Conservation (phyloP, 345 rosid genomes). For the Isatis tinctoria region DNA sequence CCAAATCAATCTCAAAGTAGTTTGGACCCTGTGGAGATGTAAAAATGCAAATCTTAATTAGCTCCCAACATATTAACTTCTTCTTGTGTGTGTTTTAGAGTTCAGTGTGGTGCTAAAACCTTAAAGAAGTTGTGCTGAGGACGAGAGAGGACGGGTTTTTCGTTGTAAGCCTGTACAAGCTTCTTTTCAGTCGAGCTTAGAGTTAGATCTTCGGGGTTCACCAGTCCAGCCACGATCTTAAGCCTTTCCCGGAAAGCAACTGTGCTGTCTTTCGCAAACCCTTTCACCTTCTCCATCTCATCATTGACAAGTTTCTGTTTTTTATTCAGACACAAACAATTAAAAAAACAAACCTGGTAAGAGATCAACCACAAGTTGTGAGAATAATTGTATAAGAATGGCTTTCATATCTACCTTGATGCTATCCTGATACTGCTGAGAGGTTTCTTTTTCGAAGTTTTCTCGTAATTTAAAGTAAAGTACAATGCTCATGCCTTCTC, state of each 20-base stretch:
- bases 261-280: conserved; percentile 68
- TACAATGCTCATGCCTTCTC: conserved; percentile 96
- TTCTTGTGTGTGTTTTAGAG: neutral
- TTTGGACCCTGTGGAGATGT: conserved; percentile 57
- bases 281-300: conserved; percentile 83
- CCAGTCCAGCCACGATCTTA: conserved; percentile 78
- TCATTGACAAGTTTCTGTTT: conserved; percentile 73
- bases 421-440: conserved; percentile 60
- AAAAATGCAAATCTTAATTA: neutral
- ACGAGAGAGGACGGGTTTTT: conserved; percentile 92
- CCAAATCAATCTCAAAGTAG: conserved; percentile 93
- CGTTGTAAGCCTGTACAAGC: conserved; percentile 77
- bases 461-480: conserved; percentile 71
- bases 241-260: conserved; percentile 88
- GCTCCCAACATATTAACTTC: neutral
- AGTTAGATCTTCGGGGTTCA: conserved; percentile 77
- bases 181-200: conserved; percentile 78
- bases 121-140: conserved; percentile 84
- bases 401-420: conserved; percentile 50
- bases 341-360: neutral
- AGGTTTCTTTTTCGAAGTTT: conserved; percentile 53
- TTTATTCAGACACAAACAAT: neutral
- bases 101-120: conserved; percentile 30
- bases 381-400: neutral
- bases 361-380: neutral